These are phyloP conservation scores for Amanita jacksonii DNA, from an alignment of 768 basidiomycete genomes.

Conservation along the genomic window DNA sequence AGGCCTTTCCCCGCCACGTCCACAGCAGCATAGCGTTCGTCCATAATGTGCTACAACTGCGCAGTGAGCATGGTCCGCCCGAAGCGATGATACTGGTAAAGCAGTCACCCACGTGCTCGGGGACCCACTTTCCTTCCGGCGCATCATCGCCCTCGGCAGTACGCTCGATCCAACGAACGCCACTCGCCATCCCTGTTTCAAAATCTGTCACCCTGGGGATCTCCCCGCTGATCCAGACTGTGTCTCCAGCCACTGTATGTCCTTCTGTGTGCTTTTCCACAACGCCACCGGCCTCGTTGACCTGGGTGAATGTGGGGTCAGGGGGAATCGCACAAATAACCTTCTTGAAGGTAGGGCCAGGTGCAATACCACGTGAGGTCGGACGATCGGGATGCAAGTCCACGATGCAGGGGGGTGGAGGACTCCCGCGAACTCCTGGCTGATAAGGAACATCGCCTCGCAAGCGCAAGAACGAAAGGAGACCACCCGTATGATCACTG, in stretches of 20 bases:
- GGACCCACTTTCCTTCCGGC: slow-evolving; percentile 34
- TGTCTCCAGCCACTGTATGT: slow-evolving; percentile 56
- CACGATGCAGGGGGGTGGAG: slow-evolving; percentile 31
- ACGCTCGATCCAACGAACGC: slow-evolving; percentile 45
- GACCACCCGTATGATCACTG: slow-evolving; percentile 64
- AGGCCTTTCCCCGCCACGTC: slow-evolving; percentile 79
- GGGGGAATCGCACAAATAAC: slow-evolving; percentile 49
- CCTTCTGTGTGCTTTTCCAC: slow-evolving; percentile 47
- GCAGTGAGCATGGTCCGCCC: too few species aligned
- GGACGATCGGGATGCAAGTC: slow-evolving; percentile 79
- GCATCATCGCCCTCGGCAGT: slow-evolving; percentile 14
- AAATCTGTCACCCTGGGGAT: slow-evolving; percentile 62
- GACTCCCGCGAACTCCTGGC: slow-evolving; percentile 2
- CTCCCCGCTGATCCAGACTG: slow-evolving; percentile 73
- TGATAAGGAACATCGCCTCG: slow-evolving; percentile 17
- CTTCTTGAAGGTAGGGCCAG: slow-evolving; percentile 47
- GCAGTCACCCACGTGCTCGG: slow-evolving; percentile 39
- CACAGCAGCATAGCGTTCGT: slow-evolving; percentile 70
- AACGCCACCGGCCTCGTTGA: slow-evolving; percentile 42
- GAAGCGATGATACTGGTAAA: neutral
- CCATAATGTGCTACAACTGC: slow-evolving; percentile 55
- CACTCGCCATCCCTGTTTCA: slow-evolving; percentile 62
- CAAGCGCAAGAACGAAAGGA: slow-evolving; percentile 52
- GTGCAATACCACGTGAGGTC: slow-evolving; percentile 61
- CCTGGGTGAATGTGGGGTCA: slow-evolving; percentile 67